These are phyloP conservation scores for Alternaria hordeiaustralica DNA, from an alignment of 2,329 filamentous ascomycete species.

Conservation along the genomic window DNA sequence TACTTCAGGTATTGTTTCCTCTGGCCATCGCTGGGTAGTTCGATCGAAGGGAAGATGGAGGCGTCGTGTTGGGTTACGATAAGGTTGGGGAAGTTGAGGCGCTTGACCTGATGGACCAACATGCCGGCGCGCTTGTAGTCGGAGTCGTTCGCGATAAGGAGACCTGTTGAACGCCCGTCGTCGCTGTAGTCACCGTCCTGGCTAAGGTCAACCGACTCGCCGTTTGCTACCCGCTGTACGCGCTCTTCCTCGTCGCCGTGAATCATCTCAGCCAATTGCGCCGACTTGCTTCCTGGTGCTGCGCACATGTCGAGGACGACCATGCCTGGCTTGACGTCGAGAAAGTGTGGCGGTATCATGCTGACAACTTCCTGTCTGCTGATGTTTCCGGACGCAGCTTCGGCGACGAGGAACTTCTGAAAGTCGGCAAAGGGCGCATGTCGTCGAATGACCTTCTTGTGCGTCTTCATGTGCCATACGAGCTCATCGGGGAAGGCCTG, in stretches of 20 bases:
- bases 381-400: constrained; percentile 97
- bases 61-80: constrained; percentile 98
- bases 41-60: constrained; percentile 91
- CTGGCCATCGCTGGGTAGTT: constrained; percentile 68
- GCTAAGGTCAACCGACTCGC: constrained; percentile 66
- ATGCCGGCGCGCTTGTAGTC: constrained; percentile 98
- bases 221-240: constrained; percentile 72
- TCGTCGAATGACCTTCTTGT: constrained; percentile 92
- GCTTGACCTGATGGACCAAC: constrained; percentile 97
- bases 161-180: constrained; percentile 84
- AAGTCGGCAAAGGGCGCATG: constrained; percentile 94
- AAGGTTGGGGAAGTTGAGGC: constrained; percentile 92
- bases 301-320: constrained; percentile 95
- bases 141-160: constrained; percentile 93
- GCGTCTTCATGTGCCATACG: constrained; percentile 97
- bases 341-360: constrained; percentile 95
- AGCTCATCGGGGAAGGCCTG: constrained; percentile 94
- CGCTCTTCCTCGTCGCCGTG: constrained; percentile 90
- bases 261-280: constrained; percentile 92
- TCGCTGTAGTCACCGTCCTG: constrained; percentile 65
- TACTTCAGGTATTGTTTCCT: constrained; percentile 86
- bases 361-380: constrained; percentile 96
- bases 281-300: constrained; percentile 95
- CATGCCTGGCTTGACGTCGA: constrained; percentile 91
- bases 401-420: constrained; percentile 96